Conservation (phyloP, 2,329 filamentous ascomycete species). For the Fusarium pseudoanthophilum region DNA sequence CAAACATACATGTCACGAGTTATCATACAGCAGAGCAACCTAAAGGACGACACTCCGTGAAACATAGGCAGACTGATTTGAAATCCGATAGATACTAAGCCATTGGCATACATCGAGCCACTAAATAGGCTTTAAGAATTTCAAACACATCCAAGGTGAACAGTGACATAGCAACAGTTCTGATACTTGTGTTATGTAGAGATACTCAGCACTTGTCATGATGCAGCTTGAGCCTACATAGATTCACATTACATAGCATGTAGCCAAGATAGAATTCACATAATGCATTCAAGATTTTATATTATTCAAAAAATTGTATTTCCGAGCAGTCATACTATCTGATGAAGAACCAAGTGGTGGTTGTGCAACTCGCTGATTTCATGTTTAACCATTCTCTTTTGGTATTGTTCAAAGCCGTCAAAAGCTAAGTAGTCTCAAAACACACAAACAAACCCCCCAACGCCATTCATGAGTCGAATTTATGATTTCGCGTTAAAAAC, state of each 20-base stretch:
- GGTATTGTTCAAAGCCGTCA: conserved; percentile 32
- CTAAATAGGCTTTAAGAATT: background rate
- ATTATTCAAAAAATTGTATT: conserved; percentile 33
- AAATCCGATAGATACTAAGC: background rate
- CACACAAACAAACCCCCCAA: conserved; percentile 40
- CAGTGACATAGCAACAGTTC: background rate
- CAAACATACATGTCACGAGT: background rate
- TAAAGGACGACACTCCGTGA: background rate
- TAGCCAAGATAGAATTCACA: background rate
- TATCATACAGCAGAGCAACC: background rate
- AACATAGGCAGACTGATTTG: background rate
- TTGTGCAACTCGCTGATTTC: conserved; percentile 2
- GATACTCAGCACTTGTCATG: background rate
- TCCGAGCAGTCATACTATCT: conserved; percentile 14
- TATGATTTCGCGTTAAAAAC: conserved; percentile 35
- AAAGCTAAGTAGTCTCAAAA: conserved; percentile 30
- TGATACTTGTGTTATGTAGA: background rate
- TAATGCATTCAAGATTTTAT: background rate
- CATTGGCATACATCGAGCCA: background rate
- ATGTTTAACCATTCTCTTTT: conserved; percentile 26
- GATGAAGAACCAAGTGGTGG: background rate
- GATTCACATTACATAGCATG: background rate
- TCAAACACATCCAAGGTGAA: background rate
- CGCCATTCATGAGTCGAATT: conserved; percentile 45
- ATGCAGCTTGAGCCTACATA: background rate